phyloP scores from a whole-genome alignment of 2,329 filamentous ascomycete genomes.

The Aspergillus jensenii region DNA sequence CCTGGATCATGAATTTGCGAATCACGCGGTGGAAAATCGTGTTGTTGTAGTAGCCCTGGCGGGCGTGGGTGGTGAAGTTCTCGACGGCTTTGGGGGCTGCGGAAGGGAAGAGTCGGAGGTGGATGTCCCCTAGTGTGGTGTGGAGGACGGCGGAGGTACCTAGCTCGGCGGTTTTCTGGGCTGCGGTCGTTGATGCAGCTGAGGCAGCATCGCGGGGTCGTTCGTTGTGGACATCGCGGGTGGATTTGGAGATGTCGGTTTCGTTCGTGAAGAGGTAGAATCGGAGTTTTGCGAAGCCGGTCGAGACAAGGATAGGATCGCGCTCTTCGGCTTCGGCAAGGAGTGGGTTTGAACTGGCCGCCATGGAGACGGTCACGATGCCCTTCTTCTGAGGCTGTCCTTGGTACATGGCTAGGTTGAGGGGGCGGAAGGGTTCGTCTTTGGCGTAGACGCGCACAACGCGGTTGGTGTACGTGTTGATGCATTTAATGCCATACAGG shows the following conservation, averaged over 20 bases:
- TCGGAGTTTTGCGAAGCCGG: conserved; percentile 80
- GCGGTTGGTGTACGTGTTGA: conserved; percentile 93
- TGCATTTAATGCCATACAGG: conserved; percentile 86
- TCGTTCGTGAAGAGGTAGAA: conserved; percentile 99
- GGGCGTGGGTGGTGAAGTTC: conserved; percentile 92
- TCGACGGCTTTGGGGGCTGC: conserved; percentile 93
- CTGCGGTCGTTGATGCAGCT: conserved; percentile 44
- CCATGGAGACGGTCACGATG: conserved; percentile 93
- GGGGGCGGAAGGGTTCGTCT: conserved; percentile 81
- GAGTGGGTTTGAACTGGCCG: conserved; percentile 87
- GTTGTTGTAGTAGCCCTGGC: conserved; percentile 92
- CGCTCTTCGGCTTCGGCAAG: conserved; percentile 87
- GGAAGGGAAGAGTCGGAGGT: conserved; percentile 87
- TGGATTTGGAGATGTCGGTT: conserved; percentile 75
- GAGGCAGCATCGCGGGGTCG: conserved; percentile 68
- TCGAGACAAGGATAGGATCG: conserved; percentile 84
- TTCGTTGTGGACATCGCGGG: conserved; percentile 92
- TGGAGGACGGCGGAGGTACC: conserved; percentile 83
- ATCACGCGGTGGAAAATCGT: conserved; percentile 98
- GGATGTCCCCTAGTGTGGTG: conserved; percentile 91
- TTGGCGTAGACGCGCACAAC: conserved; percentile 87
- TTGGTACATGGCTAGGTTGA: conserved; percentile 87
- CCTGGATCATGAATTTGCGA: conserved; percentile 95
- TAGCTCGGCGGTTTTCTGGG: conserved; percentile 66
- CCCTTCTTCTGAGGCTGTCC: conserved; percentile 93